Evolutionary conservation across 1,284 basidiomycete genomes (phyloP), one percentile per base, ranked within the genome.

Genomic region (Hypsizygus ulmarius): DNA sequence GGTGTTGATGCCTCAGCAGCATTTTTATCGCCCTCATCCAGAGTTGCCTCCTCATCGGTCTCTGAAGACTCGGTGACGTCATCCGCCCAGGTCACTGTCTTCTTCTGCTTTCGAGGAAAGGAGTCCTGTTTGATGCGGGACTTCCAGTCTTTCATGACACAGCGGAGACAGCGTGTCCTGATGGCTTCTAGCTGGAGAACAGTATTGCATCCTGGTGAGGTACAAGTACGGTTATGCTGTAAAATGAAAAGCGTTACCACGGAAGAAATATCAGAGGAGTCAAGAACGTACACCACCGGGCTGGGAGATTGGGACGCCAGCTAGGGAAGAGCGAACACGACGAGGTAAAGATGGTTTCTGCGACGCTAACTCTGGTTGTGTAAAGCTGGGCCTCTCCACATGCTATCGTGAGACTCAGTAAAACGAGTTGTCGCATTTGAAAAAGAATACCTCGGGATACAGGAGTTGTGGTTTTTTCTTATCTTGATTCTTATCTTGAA

Each of bases 11-110:
- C 42, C 11, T 45, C 35, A 11, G 11, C 42, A 15, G 33, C 8
- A 12, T 37, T 33, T 12, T 41, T 16, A n/a, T n/a, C 8, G 11
- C 29, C 11, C 18, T 8, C 21, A 2, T n/a, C 28, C 15, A 10
- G 15, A 14, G 35, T 14, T 1, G 12, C 19, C 6, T 15, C 15
- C 6, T 36, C 44, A 18, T n/a, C 34, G 21, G 33, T 10, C 50
- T 5, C 19, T 3, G n/a, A 12, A 11, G 29, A 39, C 11, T 3
- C 28, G 3, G 30, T 12, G 7, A 46, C 37, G 34, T 49, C 39
- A 32, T 49, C 54, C 12, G 52, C 52, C 58, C 59, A 62, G 1
- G 47, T 52, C 8, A 55, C 55, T 7, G 49, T 50, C 40, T 61
- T 59, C 27, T 35, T 35, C 43, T 52, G 51, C 43, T 52, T 55